phyloP scores from a whole-genome alignment of 345 rosid genomes.

The Heritiera littoralis region DNA sequence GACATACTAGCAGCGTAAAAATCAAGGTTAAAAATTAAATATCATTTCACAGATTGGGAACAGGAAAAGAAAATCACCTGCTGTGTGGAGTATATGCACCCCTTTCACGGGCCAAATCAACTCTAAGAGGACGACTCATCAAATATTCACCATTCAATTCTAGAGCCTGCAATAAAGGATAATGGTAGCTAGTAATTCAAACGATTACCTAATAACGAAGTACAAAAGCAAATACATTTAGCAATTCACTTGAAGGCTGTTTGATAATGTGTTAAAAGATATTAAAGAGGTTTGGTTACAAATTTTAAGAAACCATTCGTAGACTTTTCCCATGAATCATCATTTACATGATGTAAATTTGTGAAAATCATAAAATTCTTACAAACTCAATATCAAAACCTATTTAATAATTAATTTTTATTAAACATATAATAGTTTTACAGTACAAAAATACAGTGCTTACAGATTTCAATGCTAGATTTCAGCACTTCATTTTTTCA shows the following conservation, averaged over 20 bases:
- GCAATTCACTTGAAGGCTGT: background rate
- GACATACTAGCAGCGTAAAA: background rate
- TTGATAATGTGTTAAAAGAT: background rate
- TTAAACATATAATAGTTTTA: no score
- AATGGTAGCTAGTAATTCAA: no score
- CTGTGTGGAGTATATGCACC: conserved; percentile 70
- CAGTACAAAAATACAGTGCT: background rate
- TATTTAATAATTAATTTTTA: background rate
- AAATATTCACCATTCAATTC: conserved; percentile 53
- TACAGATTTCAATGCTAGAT: background rate
- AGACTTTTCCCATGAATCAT: background rate
- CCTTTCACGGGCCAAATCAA: conserved; percentile 75
- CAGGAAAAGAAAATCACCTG: conserved; percentile 39
- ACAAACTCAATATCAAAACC: background rate
- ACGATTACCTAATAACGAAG: background rate
- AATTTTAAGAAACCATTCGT: background rate
- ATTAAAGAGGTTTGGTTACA: background rate
- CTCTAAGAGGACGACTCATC: conserved; percentile 53
- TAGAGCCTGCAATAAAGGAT: conserved; percentile 51
- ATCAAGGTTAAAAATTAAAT: background rate
- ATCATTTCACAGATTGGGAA: background rate
- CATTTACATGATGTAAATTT: background rate
- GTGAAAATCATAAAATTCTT: background rate
- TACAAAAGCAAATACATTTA: background rate
- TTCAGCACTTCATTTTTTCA: background rate